Conservation (phyloP, 2,329 filamentous ascomycete genomes). For the Fusarium sp. region DNA sequence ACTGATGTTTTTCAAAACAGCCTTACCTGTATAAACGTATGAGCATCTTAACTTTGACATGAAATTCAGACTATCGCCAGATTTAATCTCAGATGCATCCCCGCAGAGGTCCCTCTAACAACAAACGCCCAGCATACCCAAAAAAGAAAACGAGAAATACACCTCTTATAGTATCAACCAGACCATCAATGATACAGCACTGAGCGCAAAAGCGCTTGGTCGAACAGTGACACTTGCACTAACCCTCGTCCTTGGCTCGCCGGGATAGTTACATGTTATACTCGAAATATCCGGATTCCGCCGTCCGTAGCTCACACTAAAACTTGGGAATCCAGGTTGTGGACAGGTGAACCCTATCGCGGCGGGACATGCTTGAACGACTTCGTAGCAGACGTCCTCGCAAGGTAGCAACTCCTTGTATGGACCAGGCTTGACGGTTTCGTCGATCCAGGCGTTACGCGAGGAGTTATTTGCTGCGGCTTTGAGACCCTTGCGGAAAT, state of each 20-base stretch:
- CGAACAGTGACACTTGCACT: slow-evolving; percentile 24
- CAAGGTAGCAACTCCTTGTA: slow-evolving; percentile 96
- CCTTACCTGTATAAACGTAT: neutral
- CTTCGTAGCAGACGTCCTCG: slow-evolving; percentile 84
- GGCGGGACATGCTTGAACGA: slow-evolving; percentile 87
- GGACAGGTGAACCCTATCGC: slow-evolving; percentile 82
- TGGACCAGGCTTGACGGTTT: slow-evolving; percentile 78
- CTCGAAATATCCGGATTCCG: slow-evolving; percentile 37
- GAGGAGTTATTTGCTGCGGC: slow-evolving; percentile 56
- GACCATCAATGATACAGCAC: slow-evolving; percentile 25
- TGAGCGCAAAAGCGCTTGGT: slow-evolving; percentile 31
- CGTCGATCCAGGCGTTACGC: slow-evolving; percentile 79
- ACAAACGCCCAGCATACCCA: slow-evolving; percentile 20
- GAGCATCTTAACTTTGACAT: neutral
- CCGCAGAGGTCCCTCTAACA: slow-evolving; percentile 7
- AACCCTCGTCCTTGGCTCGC: slow-evolving; percentile 48
- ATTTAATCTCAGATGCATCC: slow-evolving; percentile 2
- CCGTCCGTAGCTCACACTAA: slow-evolving; percentile 50
- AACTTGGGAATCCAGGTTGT: slow-evolving; percentile 46
- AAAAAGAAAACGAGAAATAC: neutral
- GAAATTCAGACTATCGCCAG: neutral
- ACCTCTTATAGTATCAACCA: slow-evolving; percentile 33
- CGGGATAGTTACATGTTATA: slow-evolving; percentile 53
- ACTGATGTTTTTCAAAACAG: neutral
- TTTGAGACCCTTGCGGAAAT: slow-evolving; percentile 41